Percentiles rank a stretch among this genome's conserved stretches.
Evolutionary conservation across 2,329 filamentous ascomycete genomes (phyloP).

Genomic region (Penicillium sp.): DNA sequence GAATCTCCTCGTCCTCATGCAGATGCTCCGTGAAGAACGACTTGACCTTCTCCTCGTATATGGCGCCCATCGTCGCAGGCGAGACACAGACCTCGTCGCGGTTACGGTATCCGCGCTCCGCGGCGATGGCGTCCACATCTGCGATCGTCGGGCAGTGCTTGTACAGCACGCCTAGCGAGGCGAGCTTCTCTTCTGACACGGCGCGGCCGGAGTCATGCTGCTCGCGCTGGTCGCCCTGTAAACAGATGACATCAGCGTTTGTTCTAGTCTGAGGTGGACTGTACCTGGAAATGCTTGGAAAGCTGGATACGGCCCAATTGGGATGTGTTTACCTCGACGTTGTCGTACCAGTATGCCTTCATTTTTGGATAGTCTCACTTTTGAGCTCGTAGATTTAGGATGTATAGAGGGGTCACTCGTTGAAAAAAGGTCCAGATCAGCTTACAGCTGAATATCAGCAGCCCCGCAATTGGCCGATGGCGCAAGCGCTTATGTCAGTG

Average conservation of each 20-base stretch:
- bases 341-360: conserved; percentile 66
- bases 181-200: conserved; percentile 58
- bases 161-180: conserved; percentile 71
- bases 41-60: conserved; percentile 90
- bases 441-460: conserved; percentile 17
- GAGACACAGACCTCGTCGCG: conserved; percentile 87
- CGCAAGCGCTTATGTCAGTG: conserved; percentile 17
- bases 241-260: conserved; percentile 6
- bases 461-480: conserved; percentile 30
- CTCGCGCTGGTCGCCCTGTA: conserved; percentile 82
- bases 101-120: conserved; percentile 76
- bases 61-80: conserved; percentile 70
- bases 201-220: conserved; percentile 74
- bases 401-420: not conserved
- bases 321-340: conserved; percentile 46
- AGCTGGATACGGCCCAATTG: conserved; percentile 2
- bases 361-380: conserved; percentile 33
- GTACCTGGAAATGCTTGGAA: conserved; percentile 1
- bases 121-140: conserved; percentile 65
- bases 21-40: conserved; percentile 90
- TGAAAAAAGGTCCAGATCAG: conserved; percentile 5
- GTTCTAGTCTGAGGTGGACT: conserved; percentile 2
- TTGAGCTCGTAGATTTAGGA: not conserved
- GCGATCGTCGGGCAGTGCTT: conserved; percentile 56
- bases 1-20: conserved; percentile 97